Base-by-base conservation (phyloP, 805 yeast species). In the Dipodascopsis tothii region DNA sequence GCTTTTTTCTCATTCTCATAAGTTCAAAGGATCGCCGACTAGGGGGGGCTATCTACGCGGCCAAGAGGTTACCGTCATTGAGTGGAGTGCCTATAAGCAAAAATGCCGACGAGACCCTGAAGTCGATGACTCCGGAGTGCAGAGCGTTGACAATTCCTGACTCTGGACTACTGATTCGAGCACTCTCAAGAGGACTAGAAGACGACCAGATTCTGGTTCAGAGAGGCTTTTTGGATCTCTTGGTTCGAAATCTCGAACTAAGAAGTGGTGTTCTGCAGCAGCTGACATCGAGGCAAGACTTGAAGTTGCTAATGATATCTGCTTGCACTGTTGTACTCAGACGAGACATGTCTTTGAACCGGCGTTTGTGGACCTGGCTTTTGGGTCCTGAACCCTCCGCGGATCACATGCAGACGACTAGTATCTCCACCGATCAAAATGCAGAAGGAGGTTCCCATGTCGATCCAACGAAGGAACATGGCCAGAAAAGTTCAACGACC, bases 351-450 rank as follows among this genome's bases (percentile, higher is more conserved):
- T 86, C 96, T 5, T 71, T 92, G 46, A 92, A 92, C 61, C 73
- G 98, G 62, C 73, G 99, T 56, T 70, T 92, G 18, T 88, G 97
- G 96, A 80, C 74, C 46, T 92, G 96, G 94, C 66, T 92, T 5
- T 63, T 90, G 22, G 96, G 97, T 0, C 92, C 95, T 1, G 86
- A 80, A 21, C 66, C 65, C 5, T 44, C 19, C 34, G 51, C 44
- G 20, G 55, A 45, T 35, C 48, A 43, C 3, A 41, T 40, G 14
- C 23, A 42, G 38, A 40, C 23, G 27, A 27, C 27, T 16, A n/a
- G n/a, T n/a, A n/a, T 37, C 14, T 14, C 35, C 16, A 14, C 28
- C 4, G 22, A 17, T 19, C 9, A 37, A 25, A 17, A 23, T 25
- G 40, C 6, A 18, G 9, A 17, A 17, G n/a, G 16, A 17, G 5